phyloP scores from a whole-genome alignment of 2,329 filamentous ascomycete species.

The Alternaria sp. region DNA sequence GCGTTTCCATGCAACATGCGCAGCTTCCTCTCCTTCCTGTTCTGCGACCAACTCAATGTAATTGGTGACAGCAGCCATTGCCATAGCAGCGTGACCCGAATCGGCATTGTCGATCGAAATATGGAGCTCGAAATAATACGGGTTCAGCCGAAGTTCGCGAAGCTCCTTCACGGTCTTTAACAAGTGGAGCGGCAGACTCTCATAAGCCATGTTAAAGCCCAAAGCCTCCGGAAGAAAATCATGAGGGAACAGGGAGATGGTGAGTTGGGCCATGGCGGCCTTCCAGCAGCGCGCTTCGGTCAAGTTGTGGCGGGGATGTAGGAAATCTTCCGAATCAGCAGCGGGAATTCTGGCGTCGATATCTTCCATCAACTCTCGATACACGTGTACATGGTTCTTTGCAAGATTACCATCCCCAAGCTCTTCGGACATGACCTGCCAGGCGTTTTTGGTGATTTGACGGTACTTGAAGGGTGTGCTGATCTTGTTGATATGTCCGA shows the following conservation, averaged over 20 bases:
- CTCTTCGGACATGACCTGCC: conserved; percentile 62
- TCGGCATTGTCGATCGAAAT: conserved; percentile 61
- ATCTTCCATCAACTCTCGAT: conserved; percentile 44
- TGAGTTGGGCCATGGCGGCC: conserved; percentile 57
- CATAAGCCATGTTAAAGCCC: conserved; percentile 62
- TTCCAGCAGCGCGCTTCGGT: conserved; percentile 52
- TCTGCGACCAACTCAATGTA: conserved; percentile 50
- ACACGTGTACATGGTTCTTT: conserved; percentile 58
- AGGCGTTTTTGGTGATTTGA: conserved; percentile 54
- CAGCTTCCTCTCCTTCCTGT: conserved; percentile 41
- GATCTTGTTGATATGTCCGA: conserved; percentile 57
- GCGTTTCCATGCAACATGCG: conserved; percentile 52
- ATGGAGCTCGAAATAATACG: conserved; percentile 62
- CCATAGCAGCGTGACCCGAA: conserved; percentile 61
- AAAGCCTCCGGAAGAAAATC: conserved; percentile 62
- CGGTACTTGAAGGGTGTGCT: conserved; percentile 55
- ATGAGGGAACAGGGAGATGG: conserved; percentile 59
- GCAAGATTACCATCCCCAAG: conserved; percentile 59
- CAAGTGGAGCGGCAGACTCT: conserved; percentile 54
- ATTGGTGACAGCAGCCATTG: conserved; percentile 46
- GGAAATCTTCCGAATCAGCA: conserved; percentile 44
- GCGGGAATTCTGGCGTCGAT: conserved; percentile 46
- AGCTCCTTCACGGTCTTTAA: conserved; percentile 57
- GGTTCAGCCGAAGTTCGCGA: conserved; percentile 54
- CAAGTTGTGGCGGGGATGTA: conserved; percentile 33